Percentiles rank a stretch among this genome's conserved stretches.
These are phyloP conservation scores for Taphrina populina DNA, from an alignment of 1,139 yeast species.

Conservation along the genomic window DNA sequence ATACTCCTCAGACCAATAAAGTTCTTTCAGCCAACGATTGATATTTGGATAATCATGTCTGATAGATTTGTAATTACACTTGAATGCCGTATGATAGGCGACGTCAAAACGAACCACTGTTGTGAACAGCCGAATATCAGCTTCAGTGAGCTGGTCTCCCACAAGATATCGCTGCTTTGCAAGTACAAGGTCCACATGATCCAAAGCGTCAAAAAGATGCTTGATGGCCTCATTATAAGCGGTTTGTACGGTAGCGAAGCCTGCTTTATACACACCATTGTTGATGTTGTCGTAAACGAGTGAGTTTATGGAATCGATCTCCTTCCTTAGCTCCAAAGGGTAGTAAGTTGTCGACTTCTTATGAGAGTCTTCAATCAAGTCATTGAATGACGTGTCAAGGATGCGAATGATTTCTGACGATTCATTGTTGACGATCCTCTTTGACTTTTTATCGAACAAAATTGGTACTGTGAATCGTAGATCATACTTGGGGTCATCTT, in stretches of 20 bases:
- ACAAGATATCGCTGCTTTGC: constrained; percentile 54
- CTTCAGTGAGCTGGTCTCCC: constrained; percentile 67
- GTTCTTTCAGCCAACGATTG: constrained; percentile 73
- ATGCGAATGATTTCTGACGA: constrained; percentile 82
- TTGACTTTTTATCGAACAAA: constrained; percentile 78
- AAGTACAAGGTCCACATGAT: constrained; percentile 68
- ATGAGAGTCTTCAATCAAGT: constrained; percentile 52
- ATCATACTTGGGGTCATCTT: no score
- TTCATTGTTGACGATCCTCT: constrained; percentile 84
- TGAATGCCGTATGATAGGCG: constrained; percentile 89
- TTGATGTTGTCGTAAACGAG: constrained; percentile 76
- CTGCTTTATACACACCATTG: constrained; percentile 82
- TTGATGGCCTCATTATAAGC: constrained; percentile 72
- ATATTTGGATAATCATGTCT: constrained; percentile 74
- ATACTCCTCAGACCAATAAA: constrained; percentile 70
- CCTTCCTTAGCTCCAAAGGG: constrained; percentile 54
- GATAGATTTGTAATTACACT: constrained; percentile 79
- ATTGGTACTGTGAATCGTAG: constrained; percentile 91
- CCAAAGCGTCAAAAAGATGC: constrained; percentile 66
- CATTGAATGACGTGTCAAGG: constrained; percentile 67
- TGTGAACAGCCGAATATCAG: no score
- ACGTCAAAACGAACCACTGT: constrained; percentile 85
- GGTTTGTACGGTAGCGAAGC: constrained; percentile 81
- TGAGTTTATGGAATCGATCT: constrained; percentile 72
- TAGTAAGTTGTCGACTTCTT: constrained; percentile 58